Conservation (phyloP, 352 stramenopile genomes). For the Phytophthora quininea region DNA sequence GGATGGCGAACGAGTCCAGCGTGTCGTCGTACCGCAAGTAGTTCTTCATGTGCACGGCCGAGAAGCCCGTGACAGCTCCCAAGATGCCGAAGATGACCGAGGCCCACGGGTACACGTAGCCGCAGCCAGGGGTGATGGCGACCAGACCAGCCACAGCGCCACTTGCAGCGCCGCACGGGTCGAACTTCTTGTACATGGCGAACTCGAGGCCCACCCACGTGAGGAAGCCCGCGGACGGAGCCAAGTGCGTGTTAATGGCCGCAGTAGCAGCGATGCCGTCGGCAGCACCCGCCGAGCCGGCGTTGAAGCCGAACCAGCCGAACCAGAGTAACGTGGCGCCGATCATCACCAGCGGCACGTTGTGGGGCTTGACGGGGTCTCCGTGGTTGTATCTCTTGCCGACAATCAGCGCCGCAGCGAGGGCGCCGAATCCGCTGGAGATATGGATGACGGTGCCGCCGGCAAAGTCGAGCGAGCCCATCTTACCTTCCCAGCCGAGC, state of each 20-base stretch:
- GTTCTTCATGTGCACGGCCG: conserved; percentile 71
- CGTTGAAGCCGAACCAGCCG: conserved; percentile 90
- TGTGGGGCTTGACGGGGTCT: conserved; percentile 78
- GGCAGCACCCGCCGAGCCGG: conserved; percentile 60
- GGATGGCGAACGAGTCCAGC: conserved; percentile 81
- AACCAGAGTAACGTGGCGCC: conserved; percentile 81
- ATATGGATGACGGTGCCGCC: conserved; percentile 88
- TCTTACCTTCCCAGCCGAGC: conserved; percentile 71
- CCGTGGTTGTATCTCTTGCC: conserved; percentile 78
- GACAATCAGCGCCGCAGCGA: conserved; percentile 74
- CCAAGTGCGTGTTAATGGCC: conserved; percentile 79
- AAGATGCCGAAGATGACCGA: conserved; percentile 77
- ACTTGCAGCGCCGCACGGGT: conserved; percentile 66
- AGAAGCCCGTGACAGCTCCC: conserved; percentile 55
- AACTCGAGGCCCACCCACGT: conserved; percentile 74
- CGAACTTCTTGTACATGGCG: conserved; percentile 52
- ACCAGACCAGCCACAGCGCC: conserved; percentile 73
- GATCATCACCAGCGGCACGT: conserved; percentile 87
- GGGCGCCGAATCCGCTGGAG: conserved; percentile 74
- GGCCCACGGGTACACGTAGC: conserved; percentile 73
- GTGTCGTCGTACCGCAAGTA: conserved; percentile 78
- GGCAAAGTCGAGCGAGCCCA: conserved; percentile 82
- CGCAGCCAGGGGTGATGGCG: conserved; percentile 71
- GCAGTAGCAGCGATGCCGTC: conserved; percentile 71
- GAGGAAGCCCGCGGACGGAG: conserved; percentile 63